phyloP scores from a whole-genome alignment of 2,329 filamentous ascomycete genomes.

The Ophiocordyceps sinensis region DNA sequence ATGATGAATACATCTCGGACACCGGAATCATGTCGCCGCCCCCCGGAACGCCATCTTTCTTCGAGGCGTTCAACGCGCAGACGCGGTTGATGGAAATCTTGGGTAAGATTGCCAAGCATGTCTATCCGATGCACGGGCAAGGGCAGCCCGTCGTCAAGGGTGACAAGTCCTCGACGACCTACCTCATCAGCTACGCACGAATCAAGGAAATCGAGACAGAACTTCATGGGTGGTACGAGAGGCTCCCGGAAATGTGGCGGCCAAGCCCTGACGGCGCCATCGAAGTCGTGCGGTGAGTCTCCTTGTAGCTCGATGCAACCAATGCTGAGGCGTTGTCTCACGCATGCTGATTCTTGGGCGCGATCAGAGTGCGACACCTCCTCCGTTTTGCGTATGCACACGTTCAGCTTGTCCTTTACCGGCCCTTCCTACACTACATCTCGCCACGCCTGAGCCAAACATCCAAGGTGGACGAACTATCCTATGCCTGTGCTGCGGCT shows the following conservation, averaged over 20 bases:
- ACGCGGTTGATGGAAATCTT: constrained; percentile 49
- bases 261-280: constrained; percentile 64
- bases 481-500: constrained; percentile 57
- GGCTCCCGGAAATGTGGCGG: constrained; percentile 60
- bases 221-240: constrained; percentile 47
- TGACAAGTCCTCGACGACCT: constrained; percentile 31
- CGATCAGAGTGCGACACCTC: constrained; percentile 50
- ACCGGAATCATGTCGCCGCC: constrained; percentile 41
- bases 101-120: constrained; percentile 47
- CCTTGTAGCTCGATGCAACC: not conserved
- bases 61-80: constrained; percentile 53
- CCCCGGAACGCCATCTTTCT: constrained; percentile 40
- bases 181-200: constrained; percentile 46
- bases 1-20: constrained; percentile 52
- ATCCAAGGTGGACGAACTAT: constrained; percentile 55
- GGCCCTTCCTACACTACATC: constrained; percentile 73
- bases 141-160: constrained; percentile 30
- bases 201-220: constrained; percentile 52
- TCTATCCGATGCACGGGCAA: constrained; percentile 48
- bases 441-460: constrained; percentile 45
- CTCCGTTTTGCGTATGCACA: constrained; percentile 70
- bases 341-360: not conserved
- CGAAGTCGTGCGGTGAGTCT: constrained; percentile 58
- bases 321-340: not conserved
- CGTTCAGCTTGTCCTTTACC: constrained; percentile 69